Conservation (phyloP, 2,329 filamentous ascomycete species). For the Penicillium frequentans region DNA sequence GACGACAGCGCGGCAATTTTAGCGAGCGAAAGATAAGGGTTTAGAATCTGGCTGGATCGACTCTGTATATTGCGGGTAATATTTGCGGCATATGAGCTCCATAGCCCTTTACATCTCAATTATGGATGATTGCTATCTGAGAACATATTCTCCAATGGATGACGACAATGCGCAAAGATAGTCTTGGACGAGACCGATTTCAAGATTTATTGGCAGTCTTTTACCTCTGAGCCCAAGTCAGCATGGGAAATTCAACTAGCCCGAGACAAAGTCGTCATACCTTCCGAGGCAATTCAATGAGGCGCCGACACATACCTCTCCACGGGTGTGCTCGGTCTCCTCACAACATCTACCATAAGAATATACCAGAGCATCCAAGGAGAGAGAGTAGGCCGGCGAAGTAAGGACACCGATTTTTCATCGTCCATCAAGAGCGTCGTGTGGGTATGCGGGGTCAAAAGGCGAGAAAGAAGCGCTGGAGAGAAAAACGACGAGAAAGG, state of each 20-base stretch:
- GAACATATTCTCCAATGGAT: background rate
- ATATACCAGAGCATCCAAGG: slow-evolving; percentile 1
- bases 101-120: background rate
- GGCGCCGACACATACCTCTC: slow-evolving; percentile 28
- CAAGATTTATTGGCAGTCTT: slow-evolving; percentile 10
- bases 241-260: slow-evolving; percentile 2
- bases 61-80: background rate
- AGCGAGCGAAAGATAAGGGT: background rate
- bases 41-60: background rate
- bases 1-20: background rate
- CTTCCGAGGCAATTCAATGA: slow-evolving; percentile 24
- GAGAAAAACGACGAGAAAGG: slow-evolving; percentile 12
- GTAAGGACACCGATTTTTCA: slow-evolving; percentile 6
- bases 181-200: background rate
- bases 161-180: background rate
- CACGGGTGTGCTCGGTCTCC: slow-evolving; percentile 1
- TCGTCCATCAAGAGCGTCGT: slow-evolving; percentile 10
- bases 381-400: slow-evolving; percentile 26
- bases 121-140: slow-evolving; percentile 1
- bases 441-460: slow-evolving; percentile 4
- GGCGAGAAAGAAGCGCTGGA: slow-evolving; percentile 5
- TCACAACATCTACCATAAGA: background rate
- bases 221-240: slow-evolving; percentile 21
- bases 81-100: background rate
- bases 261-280: slow-evolving; percentile 19